These are phyloP conservation scores for Pseudonitzschia delicatissima DNA, from an alignment of 108 stramenopile species.

Conservation along the genomic window DNA sequence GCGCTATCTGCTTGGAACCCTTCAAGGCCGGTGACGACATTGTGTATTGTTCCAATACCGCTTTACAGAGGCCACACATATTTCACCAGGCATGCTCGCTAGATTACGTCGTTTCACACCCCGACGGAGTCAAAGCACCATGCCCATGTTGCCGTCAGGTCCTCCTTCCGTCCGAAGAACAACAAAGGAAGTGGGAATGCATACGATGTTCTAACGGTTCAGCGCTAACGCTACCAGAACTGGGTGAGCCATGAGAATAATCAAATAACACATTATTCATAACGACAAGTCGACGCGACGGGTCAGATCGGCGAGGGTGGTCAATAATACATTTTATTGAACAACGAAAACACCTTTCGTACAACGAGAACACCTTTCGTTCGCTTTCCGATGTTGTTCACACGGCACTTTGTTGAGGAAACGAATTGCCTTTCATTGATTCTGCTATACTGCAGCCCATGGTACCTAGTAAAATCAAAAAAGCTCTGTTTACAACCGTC, in stretches of 20 bases:
- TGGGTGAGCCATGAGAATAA: neutral
- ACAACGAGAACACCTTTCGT: too few species aligned
- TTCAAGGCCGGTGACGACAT: neutral
- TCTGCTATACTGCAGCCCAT: too few species aligned
- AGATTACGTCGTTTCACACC: neutral
- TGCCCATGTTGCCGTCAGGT: neutral
- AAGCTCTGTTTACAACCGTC: too few species aligned
- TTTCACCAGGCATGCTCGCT: slow-evolving; percentile 2
- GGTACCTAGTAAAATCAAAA: too few species aligned
- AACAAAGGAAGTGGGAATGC: neutral
- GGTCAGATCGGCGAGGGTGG: too few species aligned
- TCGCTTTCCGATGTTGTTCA: too few species aligned
- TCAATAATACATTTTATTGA: too few species aligned
- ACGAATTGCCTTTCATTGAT: too few species aligned
- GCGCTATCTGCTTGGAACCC: neutral
- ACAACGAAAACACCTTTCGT: too few species aligned
- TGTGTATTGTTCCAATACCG: neutral
- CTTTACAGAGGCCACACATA: neutral
- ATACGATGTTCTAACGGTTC: neutral
- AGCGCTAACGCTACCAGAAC: neutral
- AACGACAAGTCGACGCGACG: too few species aligned
- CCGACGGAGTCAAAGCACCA: slow-evolving; percentile 1
- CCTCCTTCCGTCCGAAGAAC: neutral
- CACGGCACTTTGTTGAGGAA: too few species aligned
- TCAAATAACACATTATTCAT: too few species aligned